Conservation (phyloP, 176 grass and related monocot species). For the Juncus inflexus region DNA sequence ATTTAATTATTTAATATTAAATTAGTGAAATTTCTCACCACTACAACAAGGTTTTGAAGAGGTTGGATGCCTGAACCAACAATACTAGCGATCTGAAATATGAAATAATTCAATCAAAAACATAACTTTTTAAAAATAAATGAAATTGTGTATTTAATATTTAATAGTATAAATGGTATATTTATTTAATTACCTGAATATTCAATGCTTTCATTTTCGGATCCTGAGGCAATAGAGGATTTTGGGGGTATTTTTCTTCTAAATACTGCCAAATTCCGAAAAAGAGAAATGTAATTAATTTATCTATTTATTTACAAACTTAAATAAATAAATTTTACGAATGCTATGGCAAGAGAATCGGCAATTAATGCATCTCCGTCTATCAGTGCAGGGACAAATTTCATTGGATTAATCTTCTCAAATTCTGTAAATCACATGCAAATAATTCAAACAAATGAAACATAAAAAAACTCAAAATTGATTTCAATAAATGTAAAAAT, state of each 20-base stretch:
- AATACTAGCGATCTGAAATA: conserved; percentile 62
- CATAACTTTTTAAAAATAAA: no score
- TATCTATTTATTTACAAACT: neutral
- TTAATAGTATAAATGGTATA: no score
- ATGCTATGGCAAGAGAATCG: conserved; percentile 68
- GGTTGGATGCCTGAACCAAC: conserved; percentile 88
- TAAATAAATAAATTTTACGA: conserved; percentile 31
- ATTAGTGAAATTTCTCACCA: conserved; percentile 3
- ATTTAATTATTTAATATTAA: no score
- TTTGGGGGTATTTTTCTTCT: conserved; percentile 83
- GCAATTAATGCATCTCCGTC: conserved; percentile 61
- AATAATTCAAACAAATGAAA: no score
- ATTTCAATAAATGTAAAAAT: no score
- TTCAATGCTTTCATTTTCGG: conserved; percentile 74
- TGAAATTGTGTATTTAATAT: no score
- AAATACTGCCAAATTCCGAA: conserved; percentile 52
- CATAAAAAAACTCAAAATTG: no score
- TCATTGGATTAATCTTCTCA: conserved; percentile 82
- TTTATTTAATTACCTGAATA: conserved; percentile 50
- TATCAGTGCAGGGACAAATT: conserved; percentile 65
- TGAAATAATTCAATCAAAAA: neutral
- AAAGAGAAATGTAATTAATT: no score
- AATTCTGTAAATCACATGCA: conserved; percentile 40
- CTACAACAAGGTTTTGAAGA: conserved; percentile 44
- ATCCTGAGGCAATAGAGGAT: conserved; percentile 69